Conservation (phyloP, 495 filamentous ascomycete genomes). For the Talaromyces proteolyticus region DNA sequence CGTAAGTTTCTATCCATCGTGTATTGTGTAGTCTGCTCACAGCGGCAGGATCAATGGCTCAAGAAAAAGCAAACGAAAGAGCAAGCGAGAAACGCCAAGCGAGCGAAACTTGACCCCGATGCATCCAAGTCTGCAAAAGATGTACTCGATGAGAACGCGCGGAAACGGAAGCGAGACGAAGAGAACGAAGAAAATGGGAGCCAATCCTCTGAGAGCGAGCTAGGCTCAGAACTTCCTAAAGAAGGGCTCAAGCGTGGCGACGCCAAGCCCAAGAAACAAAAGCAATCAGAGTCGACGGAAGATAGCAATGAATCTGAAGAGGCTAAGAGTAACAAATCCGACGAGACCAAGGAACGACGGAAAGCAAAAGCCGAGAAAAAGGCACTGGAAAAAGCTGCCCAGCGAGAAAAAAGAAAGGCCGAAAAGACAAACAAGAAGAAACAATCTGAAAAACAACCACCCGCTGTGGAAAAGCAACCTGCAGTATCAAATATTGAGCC, state of each 20-base stretch:
- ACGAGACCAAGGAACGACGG: constrained; percentile 33
- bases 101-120: constrained; percentile 82
- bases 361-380: constrained; percentile 43
- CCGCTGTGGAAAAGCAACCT: not conserved
- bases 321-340: constrained; percentile 20
- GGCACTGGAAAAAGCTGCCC: constrained; percentile 41
- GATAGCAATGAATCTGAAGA: too few relatives aligned
- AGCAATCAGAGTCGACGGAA: constrained; percentile 23
- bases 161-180: constrained; percentile 61
- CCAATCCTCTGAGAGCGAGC: constrained; percentile 37
- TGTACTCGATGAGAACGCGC: constrained; percentile 72
- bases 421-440: constrained; percentile 37
- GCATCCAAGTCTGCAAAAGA: constrained; percentile 76
- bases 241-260: constrained; percentile 34
- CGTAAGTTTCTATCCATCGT: too few relatives aligned
- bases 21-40: too few relatives aligned
- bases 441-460: constrained; percentile 26
- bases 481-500: constrained; percentile 8
- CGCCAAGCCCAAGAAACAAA: constrained; percentile 30
- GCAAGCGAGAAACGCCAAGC: constrained; percentile 66
- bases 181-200: constrained; percentile 19
- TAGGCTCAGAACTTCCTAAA: constrained; percentile 35
- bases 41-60: constrained; percentile 86
- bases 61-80: constrained; percentile 85
- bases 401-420: constrained; percentile 43